Conservation (phyloP, 2,329 filamentous ascomycete species). For the Penicillium sp. region DNA sequence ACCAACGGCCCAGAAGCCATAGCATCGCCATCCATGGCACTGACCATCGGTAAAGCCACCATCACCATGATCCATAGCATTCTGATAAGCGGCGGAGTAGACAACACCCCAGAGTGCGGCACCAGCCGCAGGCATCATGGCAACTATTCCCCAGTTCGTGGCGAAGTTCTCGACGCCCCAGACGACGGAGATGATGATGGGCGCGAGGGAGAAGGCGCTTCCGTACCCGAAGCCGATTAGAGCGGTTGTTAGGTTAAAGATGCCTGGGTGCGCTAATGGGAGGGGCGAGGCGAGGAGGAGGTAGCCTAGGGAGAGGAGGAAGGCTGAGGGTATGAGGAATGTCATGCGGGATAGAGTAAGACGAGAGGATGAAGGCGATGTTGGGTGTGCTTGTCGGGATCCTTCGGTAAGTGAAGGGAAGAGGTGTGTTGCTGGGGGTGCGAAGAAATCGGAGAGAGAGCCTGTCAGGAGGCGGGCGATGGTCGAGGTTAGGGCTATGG, state of each 20-base stretch:
- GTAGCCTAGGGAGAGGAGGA: constrained; percentile 73
- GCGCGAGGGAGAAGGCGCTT: constrained; percentile 82
- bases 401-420: constrained; percentile 50
- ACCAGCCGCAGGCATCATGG: constrained; percentile 83
- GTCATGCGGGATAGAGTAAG: constrained; percentile 71
- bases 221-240: constrained; percentile 90
- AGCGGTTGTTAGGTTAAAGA: constrained; percentile 83
- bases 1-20: constrained; percentile 84
- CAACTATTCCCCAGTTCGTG: constrained; percentile 95
- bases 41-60: constrained; percentile 50
- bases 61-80: constrained; percentile 38
- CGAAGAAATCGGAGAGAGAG: constrained; percentile 82
- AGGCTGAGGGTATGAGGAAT: constrained; percentile 73
- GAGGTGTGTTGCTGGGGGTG: constrained; percentile 62
- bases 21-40: constrained; percentile 81
- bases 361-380: constrained; percentile 28
- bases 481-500: constrained; percentile 86
- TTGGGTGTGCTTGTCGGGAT: constrained; percentile 34
- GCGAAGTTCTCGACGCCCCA: constrained; percentile 99
- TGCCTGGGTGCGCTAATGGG: constrained; percentile 71
- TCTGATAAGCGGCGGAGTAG: constrained; percentile 61
- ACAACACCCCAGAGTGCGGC: constrained; percentile 86
- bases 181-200: constrained; percentile 92
- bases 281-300: constrained; percentile 75
- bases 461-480: constrained; percentile 87